Conservation (phyloP, 768 basidiomycete genomes). For the Termitomyces sp. region DNA sequence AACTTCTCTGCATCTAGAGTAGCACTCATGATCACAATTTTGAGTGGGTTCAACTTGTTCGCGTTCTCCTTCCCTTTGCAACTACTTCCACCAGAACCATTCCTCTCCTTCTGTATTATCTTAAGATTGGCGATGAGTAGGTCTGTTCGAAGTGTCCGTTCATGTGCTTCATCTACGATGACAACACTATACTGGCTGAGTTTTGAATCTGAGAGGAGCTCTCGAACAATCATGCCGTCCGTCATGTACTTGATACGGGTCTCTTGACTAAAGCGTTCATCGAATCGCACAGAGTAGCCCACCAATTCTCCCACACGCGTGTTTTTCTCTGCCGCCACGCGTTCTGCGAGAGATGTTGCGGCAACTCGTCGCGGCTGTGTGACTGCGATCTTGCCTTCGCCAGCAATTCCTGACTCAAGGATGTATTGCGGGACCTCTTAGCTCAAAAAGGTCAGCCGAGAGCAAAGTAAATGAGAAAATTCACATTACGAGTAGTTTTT, state of each 20-base stretch:
- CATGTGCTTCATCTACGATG: constrained; percentile 96
- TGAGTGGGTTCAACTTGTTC: constrained; percentile 56
- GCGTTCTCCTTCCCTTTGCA: constrained; percentile 38
- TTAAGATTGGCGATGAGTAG: constrained; percentile 89
- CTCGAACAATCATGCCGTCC: constrained; percentile 95
- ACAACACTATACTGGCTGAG: constrained; percentile 82
- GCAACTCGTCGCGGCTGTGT: constrained; percentile 96
- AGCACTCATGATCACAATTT: constrained; percentile 95
- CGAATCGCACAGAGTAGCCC: constrained; percentile 95
- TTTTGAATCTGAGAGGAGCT: constrained; percentile 74
- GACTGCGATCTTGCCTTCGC: constrained; percentile 74
- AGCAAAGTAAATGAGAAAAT: not conserved
- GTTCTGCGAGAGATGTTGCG: constrained; percentile 87
- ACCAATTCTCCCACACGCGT: constrained; percentile 68
- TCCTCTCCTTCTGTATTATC: constrained; percentile 65
- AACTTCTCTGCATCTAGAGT: constrained; percentile 96
- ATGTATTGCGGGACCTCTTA: constrained; percentile 96
- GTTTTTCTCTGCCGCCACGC: constrained; percentile 84
- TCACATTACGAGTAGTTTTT: constrained; percentile 82
- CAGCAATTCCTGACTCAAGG: constrained; percentile 71
- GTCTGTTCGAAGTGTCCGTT: constrained; percentile 91
- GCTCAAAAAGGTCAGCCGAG: not conserved
- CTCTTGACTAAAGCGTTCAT: constrained; percentile 63
- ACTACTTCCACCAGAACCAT: constrained; percentile 31
- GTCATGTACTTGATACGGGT: constrained; percentile 96